Evolutionary conservation across 257 asterid species (phyloP).

Genomic region (Thymus quinquecostatus): DNA sequence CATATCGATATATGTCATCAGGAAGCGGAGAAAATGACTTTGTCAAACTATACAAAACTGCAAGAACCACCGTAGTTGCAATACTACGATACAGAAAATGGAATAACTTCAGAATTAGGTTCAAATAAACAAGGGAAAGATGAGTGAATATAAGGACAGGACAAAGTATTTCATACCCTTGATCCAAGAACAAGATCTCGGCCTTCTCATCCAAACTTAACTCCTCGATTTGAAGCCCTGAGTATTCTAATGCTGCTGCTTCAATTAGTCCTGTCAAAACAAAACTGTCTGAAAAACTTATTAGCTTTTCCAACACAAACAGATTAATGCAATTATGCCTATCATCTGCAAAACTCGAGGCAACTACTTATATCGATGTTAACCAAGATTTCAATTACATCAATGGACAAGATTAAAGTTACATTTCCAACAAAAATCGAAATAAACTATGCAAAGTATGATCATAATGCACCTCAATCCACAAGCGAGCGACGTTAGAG

Average conservation of each 20-base stretch:
- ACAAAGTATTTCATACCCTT: conserved; percentile 53
- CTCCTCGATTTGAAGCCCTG: conserved; percentile 66
- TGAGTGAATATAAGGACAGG: not conserved
- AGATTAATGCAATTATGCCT: not conserved
- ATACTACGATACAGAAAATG: conserved; percentile 51
- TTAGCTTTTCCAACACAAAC: conserved; percentile 47
- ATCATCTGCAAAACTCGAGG: conserved; percentile 2
- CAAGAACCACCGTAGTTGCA: conserved; percentile 80
- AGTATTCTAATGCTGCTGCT: conserved; percentile 70
- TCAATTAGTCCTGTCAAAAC: conserved; percentile 97
- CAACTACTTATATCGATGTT: not conserved
- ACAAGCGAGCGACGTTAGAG: conserved; percentile 90
- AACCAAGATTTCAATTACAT: not conserved
- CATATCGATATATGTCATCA: conserved; percentile 85
- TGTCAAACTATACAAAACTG: conserved; percentile 80
- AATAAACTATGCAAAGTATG: conserved; percentile 14
- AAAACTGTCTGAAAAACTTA: conserved; percentile 84
- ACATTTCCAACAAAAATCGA: not conserved
- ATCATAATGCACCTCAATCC: conserved; percentile 77
- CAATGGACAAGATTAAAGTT: not conserved
- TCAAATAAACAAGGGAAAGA: not conserved
- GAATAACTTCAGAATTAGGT: conserved; percentile 28
- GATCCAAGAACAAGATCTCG: conserved; percentile 79
- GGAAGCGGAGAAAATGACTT: conserved; percentile 89
- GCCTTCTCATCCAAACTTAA: conserved; percentile 91